A percentile compares a stretch with the other conserved stretches of the same genome.
Evolutionary conservation across 306 rosid species (phyloP).

Genomic region (Lithocarpus polystachyus): DNA sequence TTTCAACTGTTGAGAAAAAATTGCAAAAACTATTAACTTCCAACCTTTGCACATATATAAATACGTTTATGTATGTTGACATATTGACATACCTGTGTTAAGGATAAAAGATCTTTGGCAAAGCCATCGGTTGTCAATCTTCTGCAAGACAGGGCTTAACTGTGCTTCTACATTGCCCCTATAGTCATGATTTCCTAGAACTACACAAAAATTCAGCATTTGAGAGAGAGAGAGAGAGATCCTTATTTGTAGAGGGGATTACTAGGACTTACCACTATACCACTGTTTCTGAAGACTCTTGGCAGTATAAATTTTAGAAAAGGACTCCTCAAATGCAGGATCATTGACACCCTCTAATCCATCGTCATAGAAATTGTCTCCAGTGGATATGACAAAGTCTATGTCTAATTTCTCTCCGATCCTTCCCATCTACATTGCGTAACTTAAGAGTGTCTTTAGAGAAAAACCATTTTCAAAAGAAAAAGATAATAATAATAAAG

Average conservation of each 20-base stretch:
- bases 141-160: constrained; percentile 27
- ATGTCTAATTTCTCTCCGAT: constrained; percentile 40
- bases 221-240: no score
- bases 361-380: constrained; percentile 43
- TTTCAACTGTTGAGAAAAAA: no score
- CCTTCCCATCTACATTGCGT: constrained; percentile 35
- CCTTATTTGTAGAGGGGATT: no score
- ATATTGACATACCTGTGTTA: constrained; percentile 14
- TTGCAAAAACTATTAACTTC: no score
- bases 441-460: no score
- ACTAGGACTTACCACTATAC: constrained; percentile 31
- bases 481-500: no score
- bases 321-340: constrained; percentile 41
- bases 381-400: constrained; percentile 46
- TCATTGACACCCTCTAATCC: constrained; percentile 34
- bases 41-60: no score
- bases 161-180: constrained; percentile 43
- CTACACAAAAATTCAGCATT: neutral
- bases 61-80: no score
- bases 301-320: constrained; percentile 43
- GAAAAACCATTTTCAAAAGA: no score
- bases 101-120: constrained; percentile 43
- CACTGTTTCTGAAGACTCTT: constrained; percentile 46
- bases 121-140: constrained; percentile 36
- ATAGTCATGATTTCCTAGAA: constrained; percentile 56